phyloP scores from a whole-genome alignment of 441 rosid species.

The Pelargonium australe region DNA sequence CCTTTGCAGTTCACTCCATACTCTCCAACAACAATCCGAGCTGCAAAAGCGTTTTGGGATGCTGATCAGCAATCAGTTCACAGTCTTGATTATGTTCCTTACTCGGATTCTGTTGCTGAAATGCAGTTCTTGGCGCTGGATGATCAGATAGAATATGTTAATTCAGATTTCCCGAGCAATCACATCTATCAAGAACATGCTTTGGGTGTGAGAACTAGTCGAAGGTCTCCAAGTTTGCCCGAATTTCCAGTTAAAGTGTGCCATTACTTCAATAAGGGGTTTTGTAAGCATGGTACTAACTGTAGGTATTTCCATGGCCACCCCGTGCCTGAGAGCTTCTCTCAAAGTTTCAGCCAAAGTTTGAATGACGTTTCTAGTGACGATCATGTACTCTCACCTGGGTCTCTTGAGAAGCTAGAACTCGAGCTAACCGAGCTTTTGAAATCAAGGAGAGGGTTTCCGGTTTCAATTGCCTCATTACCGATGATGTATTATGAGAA shows the following conservation, averaged over 20 bases:
- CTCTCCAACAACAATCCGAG: conserved; percentile 23
- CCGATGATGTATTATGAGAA: conserved; percentile 79
- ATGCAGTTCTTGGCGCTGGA: conserved; percentile 45
- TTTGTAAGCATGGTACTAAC: conserved; percentile 74
- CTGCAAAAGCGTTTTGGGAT: conserved; percentile 31
- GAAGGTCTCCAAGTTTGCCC: conserved; percentile 64
- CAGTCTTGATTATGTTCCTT: conserved; percentile 27
- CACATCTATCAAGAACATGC: conserved; percentile 31
- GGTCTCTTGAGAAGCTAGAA: conserved; percentile 72
- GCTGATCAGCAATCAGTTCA: conserved; percentile 24
- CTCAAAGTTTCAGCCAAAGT: conserved; percentile 28
- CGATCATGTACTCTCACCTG: conserved; percentile 46
- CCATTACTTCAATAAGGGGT: conserved; percentile 72
- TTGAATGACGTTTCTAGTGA: conserved; percentile 41
- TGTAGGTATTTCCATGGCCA: conserved; percentile 77
- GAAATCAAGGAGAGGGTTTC: conserved; percentile 64
- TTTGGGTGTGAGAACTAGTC: conserved; percentile 44
- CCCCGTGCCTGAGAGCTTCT: conserved; percentile 44
- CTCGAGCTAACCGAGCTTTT: conserved; percentile 67
- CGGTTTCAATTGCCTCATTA: conserved; percentile 88
- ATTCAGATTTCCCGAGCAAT: conserved; percentile 40
- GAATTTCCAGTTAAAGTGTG: conserved; percentile 79
- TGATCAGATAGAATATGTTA: conserved; percentile 38
- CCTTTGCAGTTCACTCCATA: conserved; percentile 26
- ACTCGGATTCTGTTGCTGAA: conserved; percentile 28